Conservation (phyloP, 441 rosid genomes). For the Erodium chrysanthum region DNA sequence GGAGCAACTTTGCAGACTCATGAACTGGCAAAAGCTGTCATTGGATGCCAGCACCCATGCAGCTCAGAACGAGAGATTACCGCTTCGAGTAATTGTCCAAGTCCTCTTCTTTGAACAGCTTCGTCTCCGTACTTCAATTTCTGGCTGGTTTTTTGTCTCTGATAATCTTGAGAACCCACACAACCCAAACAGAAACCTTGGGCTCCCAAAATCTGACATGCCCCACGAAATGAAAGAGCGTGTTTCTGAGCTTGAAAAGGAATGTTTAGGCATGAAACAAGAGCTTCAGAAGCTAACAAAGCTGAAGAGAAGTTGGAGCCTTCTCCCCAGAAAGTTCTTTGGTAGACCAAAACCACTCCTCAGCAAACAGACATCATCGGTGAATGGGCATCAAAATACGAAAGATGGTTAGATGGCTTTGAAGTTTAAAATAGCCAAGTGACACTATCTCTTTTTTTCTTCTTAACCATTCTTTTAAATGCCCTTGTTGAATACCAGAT, state of each 20-base stretch:
- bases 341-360: constrained; percentile 40
- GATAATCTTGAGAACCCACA: constrained; percentile 44
- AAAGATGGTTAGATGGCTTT: constrained; percentile 16
- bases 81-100: constrained; percentile 40
- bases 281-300: constrained; percentile 63
- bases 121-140: constrained; percentile 62
- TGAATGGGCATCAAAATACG: constrained; percentile 17
- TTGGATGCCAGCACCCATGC: constrained; percentile 91
- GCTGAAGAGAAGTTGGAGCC: constrained; percentile 54
- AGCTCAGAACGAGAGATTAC: constrained; percentile 87
- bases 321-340: constrained; percentile 22
- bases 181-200: constrained; percentile 32
- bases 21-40: constrained; percentile 88
- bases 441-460: background rate
- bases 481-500: constrained; percentile 1
- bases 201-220: constrained; percentile 27
- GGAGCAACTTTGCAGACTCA: constrained; percentile 66
- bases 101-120: constrained; percentile 71
- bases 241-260: constrained; percentile 67
- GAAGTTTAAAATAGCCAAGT: constrained; percentile 4
- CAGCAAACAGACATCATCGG: constrained; percentile 26
- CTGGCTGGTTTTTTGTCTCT: constrained; percentile 59
- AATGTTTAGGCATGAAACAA: constrained; percentile 63
- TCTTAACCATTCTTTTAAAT: constrained; percentile 1
- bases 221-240: constrained; percentile 40